phyloP scores from a whole-genome alignment of 345 rosid genomes.

The Euphorbia peplus region DNA sequence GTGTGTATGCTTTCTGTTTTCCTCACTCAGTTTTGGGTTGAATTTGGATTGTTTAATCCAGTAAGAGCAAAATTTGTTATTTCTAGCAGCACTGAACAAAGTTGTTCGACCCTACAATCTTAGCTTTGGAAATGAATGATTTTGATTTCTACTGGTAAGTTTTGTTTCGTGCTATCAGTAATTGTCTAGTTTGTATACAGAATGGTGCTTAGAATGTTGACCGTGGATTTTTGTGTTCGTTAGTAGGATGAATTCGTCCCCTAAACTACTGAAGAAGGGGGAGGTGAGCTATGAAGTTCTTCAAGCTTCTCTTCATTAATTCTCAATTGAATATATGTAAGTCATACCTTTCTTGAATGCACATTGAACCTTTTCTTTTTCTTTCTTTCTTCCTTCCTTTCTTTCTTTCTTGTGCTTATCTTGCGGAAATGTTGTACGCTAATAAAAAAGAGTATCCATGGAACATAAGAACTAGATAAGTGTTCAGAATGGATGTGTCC shows the following conservation, averaged over 20 bases:
- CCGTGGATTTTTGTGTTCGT: not conserved
- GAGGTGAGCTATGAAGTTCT: constrained; percentile 9
- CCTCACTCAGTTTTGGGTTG: not conserved
- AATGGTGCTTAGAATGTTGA: not conserved
- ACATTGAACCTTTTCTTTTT: not conserved
- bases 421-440: no score
- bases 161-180: not conserved
- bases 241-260: constrained; percentile 21
- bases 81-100: constrained; percentile 1
- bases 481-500: no score
- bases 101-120: constrained; percentile 5
- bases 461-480: no score
- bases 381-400: no score
- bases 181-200: constrained; percentile 4
- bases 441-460: no score
- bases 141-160: constrained; percentile 2
- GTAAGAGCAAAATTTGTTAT: constrained; percentile 12
- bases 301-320: constrained; percentile 6
- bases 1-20: not conserved
- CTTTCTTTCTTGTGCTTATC: not conserved
- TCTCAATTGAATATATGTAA: constrained; percentile 20
- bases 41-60: not conserved
- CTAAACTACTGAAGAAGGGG: constrained; percentile 6
- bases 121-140: not conserved
- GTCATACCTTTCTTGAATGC: constrained; percentile 2